These are phyloP conservation scores for Plenodomus biglobosus DNA, from an alignment of 2,329 filamentous ascomycete genomes.

Conservation along the genomic window DNA sequence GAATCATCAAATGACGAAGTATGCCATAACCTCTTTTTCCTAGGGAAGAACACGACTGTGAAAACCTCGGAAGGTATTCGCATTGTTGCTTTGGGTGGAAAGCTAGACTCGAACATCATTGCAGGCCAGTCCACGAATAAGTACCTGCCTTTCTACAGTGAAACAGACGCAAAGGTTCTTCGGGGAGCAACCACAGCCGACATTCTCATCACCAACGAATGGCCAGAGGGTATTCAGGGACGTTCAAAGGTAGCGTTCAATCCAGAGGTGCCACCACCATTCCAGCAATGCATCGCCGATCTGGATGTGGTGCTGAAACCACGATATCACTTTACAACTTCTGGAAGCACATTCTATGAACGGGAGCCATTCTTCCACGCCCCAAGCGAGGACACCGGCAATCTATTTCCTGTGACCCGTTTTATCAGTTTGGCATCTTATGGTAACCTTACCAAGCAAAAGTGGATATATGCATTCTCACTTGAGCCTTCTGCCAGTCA, in stretches of 20 bases:
- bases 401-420: constrained; percentile 68
- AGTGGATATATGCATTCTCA: constrained; percentile 70
- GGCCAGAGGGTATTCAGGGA: constrained; percentile 73
- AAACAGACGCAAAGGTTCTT: constrained; percentile 73
- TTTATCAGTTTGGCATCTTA: constrained; percentile 87
- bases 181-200: constrained; percentile 77
- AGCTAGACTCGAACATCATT: constrained; percentile 62
- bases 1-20: constrained; percentile 69
- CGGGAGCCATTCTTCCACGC: constrained; percentile 86
- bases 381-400: constrained; percentile 52
- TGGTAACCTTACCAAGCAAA: constrained; percentile 75
- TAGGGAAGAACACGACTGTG: constrained; percentile 79
- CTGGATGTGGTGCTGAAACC: constrained; percentile 79
- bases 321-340: constrained; percentile 84
- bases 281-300: constrained; percentile 72
- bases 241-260: constrained; percentile 66
- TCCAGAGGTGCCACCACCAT: constrained; percentile 56
- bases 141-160: constrained; percentile 75
- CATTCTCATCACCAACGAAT: constrained; percentile 82
- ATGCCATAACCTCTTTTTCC: constrained; percentile 86
- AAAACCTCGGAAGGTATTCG: constrained; percentile 88
- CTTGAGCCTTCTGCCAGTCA: constrained; percentile 66
- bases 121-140: constrained; percentile 69
- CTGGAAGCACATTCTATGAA: constrained; percentile 75
- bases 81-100: constrained; percentile 83